phyloP scores from a whole-genome alignment of 306 rosid species.

The Prunus fruticosa region DNA sequence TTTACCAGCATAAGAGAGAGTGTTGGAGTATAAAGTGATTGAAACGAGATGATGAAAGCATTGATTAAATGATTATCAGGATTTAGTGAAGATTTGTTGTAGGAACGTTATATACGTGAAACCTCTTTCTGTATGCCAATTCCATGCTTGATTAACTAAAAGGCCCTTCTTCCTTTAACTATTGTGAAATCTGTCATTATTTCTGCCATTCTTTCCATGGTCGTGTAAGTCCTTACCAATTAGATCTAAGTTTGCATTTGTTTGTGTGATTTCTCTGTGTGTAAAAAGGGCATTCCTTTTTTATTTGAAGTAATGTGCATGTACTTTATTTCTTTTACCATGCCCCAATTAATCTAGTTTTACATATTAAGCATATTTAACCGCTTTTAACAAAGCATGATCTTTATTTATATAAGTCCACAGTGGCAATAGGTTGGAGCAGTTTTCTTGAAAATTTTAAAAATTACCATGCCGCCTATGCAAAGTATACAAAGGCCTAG shows the following conservation, averaged over 20 bases:
- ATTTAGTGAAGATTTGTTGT: background rate
- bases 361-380: too few relatives aligned
- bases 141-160: background rate
- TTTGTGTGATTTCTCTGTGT: too few relatives aligned
- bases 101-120: background rate
- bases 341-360: too few relatives aligned
- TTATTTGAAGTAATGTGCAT: background rate
- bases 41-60: background rate
- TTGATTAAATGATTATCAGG: background rate
- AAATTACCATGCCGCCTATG: background rate
- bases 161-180: too few relatives aligned
- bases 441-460: background rate
- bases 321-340: background rate
- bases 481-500: background rate
- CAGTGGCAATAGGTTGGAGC: background rate
- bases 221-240: too few relatives aligned
- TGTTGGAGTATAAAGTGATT: background rate
- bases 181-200: too few relatives aligned
- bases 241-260: too few relatives aligned
- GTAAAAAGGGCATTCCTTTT: background rate
- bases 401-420: background rate
- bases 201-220: too few relatives aligned
- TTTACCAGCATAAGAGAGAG: background rate
- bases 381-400: too few relatives aligned
- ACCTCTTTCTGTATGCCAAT: background rate